These are phyloP conservation scores for Eimeria maxima DNA, from an alignment of 169 alveolate genomes.

Conservation along the genomic window DNA sequence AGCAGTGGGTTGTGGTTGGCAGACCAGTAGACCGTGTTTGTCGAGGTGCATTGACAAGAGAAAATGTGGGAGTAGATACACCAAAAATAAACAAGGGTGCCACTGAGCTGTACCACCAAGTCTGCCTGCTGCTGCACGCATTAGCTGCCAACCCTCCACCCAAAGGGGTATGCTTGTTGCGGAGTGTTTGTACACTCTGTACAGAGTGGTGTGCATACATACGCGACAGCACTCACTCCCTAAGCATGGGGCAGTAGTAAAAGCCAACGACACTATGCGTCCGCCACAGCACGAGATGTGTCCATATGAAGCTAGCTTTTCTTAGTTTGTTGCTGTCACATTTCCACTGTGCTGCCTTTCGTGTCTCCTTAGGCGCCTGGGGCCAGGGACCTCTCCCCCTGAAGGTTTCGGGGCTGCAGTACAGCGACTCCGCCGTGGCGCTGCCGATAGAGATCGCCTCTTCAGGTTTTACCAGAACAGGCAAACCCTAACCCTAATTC, in stretches of 20 bases:
- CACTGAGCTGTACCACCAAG: not conserved
- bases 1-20: not conserved
- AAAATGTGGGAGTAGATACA: not conserved
- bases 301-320: not conserved
- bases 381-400: slow-evolving; percentile 54
- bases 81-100: not conserved
- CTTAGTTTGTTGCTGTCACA: not conserved
- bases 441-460: slow-evolving; percentile 70
- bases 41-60: not conserved
- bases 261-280: too few species aligned
- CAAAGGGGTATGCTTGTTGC: not conserved
- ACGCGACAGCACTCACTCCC: not conserved
- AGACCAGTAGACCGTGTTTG: not conserved
- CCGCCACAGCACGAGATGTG: not conserved
- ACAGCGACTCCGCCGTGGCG: slow-evolving; percentile 59
- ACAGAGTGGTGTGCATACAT: slow-evolving; percentile 1
- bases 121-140: not conserved
- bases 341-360: not conserved
- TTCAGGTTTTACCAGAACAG: slow-evolving; percentile 63
- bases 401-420: slow-evolving; percentile 46
- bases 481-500: slow-evolving; percentile 13
- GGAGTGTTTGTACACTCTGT: not conserved
- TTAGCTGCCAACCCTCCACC: not conserved
- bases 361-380: slow-evolving; percentile 35
- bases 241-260: not conserved